Percentiles rank a stretch among this genome's conserved stretches.
phyloP scores from a whole-genome alignment of 106 monocot species.

The Phalaenopsis aphrodite region DNA sequence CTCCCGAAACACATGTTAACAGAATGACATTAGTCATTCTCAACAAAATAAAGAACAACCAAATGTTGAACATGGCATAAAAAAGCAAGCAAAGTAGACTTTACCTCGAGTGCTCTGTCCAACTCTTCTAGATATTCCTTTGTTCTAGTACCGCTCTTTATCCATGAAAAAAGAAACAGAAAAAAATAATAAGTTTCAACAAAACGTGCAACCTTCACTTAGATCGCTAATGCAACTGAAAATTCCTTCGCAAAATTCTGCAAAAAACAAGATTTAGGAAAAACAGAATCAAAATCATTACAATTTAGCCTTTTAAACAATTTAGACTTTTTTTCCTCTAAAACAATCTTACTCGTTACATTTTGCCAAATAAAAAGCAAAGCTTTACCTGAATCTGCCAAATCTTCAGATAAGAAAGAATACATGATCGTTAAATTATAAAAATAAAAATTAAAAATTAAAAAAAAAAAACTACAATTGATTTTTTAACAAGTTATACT shows the following conservation, averaged over 20 bases:
- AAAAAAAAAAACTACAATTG: background rate
- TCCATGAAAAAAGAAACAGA: slow-evolving; percentile 3
- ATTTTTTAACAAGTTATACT: background rate
- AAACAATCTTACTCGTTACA: background rate
- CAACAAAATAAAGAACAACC: background rate
- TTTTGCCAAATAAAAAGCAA: background rate
- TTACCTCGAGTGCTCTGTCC: slow-evolving; percentile 84
- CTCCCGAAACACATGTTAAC: background rate
- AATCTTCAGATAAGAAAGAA: background rate
- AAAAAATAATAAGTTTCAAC: background rate
- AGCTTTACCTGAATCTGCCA: background rate
- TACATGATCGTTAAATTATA: background rate
- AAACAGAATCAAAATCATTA: background rate
- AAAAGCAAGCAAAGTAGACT: background rate
- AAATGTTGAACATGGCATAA: background rate
- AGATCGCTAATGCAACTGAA: background rate
- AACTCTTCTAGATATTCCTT: slow-evolving; percentile 67
- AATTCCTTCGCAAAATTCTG: background rate
- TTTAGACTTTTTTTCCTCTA: background rate
- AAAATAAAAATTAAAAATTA: background rate
- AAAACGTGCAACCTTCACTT: background rate
- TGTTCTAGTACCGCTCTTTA: slow-evolving; percentile 75
- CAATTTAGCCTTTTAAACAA: background rate
- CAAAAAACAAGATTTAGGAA: background rate
- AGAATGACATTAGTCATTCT: background rate